Conservation (phyloP, 495 filamentous ascomycete species). For the Neurospora sp. region DNA sequence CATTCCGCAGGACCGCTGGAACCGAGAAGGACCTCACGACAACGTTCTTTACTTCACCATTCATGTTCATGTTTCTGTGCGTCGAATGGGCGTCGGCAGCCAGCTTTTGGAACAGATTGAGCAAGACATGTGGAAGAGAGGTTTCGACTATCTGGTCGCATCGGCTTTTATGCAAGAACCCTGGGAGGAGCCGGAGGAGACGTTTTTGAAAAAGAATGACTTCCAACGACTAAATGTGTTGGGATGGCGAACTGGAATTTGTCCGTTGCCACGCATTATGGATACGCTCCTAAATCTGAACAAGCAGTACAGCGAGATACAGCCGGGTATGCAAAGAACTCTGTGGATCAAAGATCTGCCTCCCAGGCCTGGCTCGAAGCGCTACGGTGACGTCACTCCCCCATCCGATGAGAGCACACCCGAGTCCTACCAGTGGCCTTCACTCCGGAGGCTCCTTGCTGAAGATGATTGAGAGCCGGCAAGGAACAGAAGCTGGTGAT, state of each 20-base stretch:
- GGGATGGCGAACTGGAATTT: neutral
- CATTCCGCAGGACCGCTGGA: neutral
- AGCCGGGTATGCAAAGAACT: neutral
- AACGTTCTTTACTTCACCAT: neutral
- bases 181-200: neutral
- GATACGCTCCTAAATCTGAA: neutral
- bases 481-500: neutral
- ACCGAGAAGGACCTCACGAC: neutral
- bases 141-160: neutral
- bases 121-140: neutral
- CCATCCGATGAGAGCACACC: neutral
- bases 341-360: neutral
- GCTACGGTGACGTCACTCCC: neutral
- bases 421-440: neutral
- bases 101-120: neutral
- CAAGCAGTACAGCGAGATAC: neutral
- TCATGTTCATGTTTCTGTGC: neutral
- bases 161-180: neutral
- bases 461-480: neutral
- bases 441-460: neutral
- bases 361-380: neutral
- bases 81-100: neutral
- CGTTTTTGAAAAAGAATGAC: neutral
- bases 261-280: neutral
- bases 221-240: neutral